A percentile compares a stretch with the other conserved stretches of the same genome.
Evolutionary conservation across 805 yeast species (phyloP).

Genomic region (Saccharomycopsis amapae): DNA sequence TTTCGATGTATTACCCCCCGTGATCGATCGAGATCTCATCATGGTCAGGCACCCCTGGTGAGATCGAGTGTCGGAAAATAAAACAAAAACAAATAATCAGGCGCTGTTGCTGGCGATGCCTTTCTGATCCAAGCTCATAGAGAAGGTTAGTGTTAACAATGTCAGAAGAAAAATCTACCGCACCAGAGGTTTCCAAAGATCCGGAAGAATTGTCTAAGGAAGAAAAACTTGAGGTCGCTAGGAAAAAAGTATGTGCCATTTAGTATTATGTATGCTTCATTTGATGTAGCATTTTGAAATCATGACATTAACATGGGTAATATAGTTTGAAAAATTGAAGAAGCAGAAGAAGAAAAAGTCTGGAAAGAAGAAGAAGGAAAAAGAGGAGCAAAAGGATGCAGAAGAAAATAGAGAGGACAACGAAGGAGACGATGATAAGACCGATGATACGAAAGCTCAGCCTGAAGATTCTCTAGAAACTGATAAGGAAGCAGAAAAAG

Average conservation of each 20-base stretch:
- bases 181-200: conserved; percentile 24
- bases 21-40: too few relatives aligned
- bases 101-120: too few relatives aligned
- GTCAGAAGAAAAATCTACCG: conserved; percentile 32
- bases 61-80: too few relatives aligned
- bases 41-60: too few relatives aligned
- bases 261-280: too few relatives aligned
- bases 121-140: too few relatives aligned
- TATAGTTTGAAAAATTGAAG: conserved; percentile 57
- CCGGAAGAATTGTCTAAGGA: conserved; percentile 37
- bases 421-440: background rate
- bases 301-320: background rate
- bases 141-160: conserved; percentile 16
- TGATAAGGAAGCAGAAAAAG: conserved; percentile 9
- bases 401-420: conserved; percentile 13
- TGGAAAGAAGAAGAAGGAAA: conserved; percentile 32
- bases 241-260: conserved; percentile 43
- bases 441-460: background rate
- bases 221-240: conserved; percentile 66
- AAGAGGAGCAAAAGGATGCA: conserved; percentile 21
- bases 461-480: background rate
- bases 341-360: conserved; percentile 46
- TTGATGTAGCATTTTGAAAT: background rate
- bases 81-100: too few relatives aligned
- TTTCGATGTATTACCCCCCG: too few relatives aligned